Evolutionary conservation across 78 protist species (phyloP), one percentile per base, ranked within the genome.

Genomic region (Pigoraptor vietnamica): DNA sequence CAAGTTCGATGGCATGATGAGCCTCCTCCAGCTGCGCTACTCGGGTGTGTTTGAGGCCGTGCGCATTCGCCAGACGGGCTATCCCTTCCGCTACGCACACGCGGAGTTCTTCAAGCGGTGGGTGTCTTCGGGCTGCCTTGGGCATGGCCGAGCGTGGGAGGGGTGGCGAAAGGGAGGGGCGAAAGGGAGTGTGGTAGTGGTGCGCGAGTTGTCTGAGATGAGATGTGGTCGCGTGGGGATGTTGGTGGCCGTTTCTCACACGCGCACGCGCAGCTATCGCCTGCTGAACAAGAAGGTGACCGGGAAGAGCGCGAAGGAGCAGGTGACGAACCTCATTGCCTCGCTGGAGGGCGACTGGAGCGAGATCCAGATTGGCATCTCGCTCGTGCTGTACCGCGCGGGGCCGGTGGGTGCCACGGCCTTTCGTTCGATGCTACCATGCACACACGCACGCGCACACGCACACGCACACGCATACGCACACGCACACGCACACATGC

Each of bases 41-140:
- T 92, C 94, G 1, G 98, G 98, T 25, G 90, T 97, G 37, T 88
- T 94, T 37, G 97, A 95, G 55, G 94, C 95, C 39, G 94, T 96
- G 37, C 40, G 86, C 40, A 95, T 97, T 89, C 91, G 97, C 9
- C 93, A 91, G 91, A 32, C 39, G 6, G 98, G 97, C 32, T 97
- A 92, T 32, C 96, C 98, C 33, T 0, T 56, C 38, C 91, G 91
- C 0, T 56, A 67, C 82, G 24, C 86, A 25, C 95, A 90, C 90
- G 93, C 87, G 35, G 96, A 93, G 37, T 98, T 98, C 89, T 39
- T 89, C 84, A 81, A 39, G 38, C 94, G 97, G n/a, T 87, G 67
- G 29, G 67, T 48, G 29, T 48, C 67, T 48, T n/a, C n/a, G n/a
- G n/a, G n/a, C n/a, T n/a, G n/a, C n/a, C n/a, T n/a, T n/a, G n/a